Percentiles rank a stretch among this genome's conserved stretches.
Conservation (phyloP, 305 asterid species). For the Fraxinus xanthoxyloides region DNA sequence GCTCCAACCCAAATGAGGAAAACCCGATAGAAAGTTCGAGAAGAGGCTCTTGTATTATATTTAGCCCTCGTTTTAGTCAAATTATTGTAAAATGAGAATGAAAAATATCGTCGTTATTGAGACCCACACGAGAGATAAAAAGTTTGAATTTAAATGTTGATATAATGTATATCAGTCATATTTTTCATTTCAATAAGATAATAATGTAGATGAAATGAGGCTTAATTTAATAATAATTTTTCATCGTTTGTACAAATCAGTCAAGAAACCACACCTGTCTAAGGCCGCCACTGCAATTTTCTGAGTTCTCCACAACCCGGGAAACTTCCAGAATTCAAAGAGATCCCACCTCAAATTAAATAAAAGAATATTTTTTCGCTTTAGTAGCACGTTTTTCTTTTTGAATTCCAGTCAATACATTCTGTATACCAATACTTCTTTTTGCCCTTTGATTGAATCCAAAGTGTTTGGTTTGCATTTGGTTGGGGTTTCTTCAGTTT, state of each 20-base stretch:
- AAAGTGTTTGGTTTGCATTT: background rate
- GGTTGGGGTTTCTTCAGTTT: background rate
- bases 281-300: background rate
- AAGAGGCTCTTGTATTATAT: background rate
- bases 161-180: no score
- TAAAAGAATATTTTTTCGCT: background rate
- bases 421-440: background rate
- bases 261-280: background rate
- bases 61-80: no score
- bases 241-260: background rate
- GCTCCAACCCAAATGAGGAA: background rate
- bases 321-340: background rate
- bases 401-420: background rate
- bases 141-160: no score
- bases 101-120: no score
- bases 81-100: no score
- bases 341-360: background rate
- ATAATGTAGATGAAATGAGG: no score
- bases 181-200: no score
- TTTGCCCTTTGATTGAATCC: background rate
- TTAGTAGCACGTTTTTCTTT: background rate
- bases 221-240: background rate
- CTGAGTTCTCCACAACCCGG: background rate
- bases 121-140: no score
- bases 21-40: background rate